Evolutionary conservation across 768 basidiomycete genomes (phyloP), one percentile per base, ranked within the genome.

Genomic region (Leccinum variicolor): DNA sequence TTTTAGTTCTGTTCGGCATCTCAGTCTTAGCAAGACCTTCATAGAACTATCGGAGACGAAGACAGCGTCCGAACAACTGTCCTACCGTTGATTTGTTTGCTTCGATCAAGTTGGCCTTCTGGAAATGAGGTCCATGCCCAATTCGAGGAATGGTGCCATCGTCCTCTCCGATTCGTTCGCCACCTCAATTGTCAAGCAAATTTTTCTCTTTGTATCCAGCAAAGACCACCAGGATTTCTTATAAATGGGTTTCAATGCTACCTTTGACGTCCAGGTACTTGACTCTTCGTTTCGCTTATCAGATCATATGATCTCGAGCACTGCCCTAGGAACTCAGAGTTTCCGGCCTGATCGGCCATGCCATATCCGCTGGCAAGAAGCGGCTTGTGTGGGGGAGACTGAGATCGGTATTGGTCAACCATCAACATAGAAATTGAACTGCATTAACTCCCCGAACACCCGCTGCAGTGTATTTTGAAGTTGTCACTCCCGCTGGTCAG

Each of bases 321-420:
- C 15, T 17, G 23, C 46, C 21, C 25, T 64, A 98, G 78, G 97
- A 99, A 70, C 83, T 98, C 61, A 98, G 95, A 71, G 93, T 99
- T 6, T 98, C 97, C 11, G 97, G 97, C 28, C 83, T 99, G 49
- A 98, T 98, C 63, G 95, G 95, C 3, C 96, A 98, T 68, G 95
- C 90, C 29, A 97, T 98, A 73, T 98, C 95, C 25, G 92, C 93
- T 15, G 95, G 90, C 63, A 99, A 98, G 77, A 98, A 98, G 71
- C 94, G 0, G 85, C 84, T 0, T 97, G 92, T 66, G 97, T 99
- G 17, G 97, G 96, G 58, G 97, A 99, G 77, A 98, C 97, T 0
- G 97, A 98, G 73, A 98, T 99, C 58, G 96, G 97, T 70, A 96
- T 99, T 59, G 96, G 95, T 29, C 92, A 95, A 71, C 98, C 97